Percentiles rank a stretch among this genome's conserved stretches.
These are phyloP conservation scores for Senna tora DNA, from an alignment of 306 rosid genomes.

Conservation along the genomic window DNA sequence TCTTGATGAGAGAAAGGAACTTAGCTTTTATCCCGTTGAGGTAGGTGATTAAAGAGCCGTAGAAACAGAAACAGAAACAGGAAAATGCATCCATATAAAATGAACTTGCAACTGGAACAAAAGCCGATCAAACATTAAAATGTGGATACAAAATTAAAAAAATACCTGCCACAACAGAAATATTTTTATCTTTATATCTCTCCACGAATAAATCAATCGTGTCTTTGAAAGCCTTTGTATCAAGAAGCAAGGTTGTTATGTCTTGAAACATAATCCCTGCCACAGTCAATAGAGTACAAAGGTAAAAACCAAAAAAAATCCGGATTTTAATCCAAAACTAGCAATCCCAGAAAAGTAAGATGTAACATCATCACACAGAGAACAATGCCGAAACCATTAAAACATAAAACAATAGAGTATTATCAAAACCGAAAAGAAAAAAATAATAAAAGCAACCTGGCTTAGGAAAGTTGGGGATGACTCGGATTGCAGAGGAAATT, in stretches of 20 bases:
- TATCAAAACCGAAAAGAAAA: background rate
- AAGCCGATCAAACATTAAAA: slow-evolving; percentile 13
- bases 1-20: slow-evolving; percentile 1
- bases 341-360: slow-evolving; percentile 24
- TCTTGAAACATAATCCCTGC: slow-evolving; percentile 96
- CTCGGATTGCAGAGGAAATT: slow-evolving; percentile 82
- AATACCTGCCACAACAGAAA: slow-evolving; percentile 95
- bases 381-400: slow-evolving; percentile 3
- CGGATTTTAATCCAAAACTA: background rate
- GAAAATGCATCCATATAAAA: background rate
- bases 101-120: background rate
- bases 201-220: slow-evolving; percentile 94
- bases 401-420: slow-evolving; percentile 9
- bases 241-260: slow-evolving; percentile 92
- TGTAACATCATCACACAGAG: background rate
- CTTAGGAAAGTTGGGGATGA: slow-evolving; percentile 91
- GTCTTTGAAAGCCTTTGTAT: slow-evolving; percentile 85
- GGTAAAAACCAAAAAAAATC: background rate
- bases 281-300: slow-evolving; percentile 15
- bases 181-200: slow-evolving; percentile 79
- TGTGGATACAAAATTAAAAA: background rate
- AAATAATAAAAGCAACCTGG: slow-evolving; percentile 60
- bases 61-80: slow-evolving; percentile 14
- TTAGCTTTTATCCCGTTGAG: background rate
- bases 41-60: background rate